Base-by-base conservation (phyloP, 352 stramenopile species). In the Phytophthora colocasiae region DNA sequence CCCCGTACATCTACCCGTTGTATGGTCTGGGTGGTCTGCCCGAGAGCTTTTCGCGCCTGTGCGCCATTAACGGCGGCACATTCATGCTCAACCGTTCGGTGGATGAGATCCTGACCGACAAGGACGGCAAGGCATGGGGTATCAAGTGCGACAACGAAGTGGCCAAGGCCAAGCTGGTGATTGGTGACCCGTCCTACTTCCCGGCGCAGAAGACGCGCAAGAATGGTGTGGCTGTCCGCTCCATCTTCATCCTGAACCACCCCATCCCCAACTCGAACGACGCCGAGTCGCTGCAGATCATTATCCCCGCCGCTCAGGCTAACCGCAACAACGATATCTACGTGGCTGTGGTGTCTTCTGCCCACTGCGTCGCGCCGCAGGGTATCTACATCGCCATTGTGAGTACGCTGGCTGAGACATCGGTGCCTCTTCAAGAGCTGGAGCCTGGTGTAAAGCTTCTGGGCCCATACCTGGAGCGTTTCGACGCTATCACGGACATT, bases 21-120 rank as follows among this genome's bases (percentile, higher is more conserved):
- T 99, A 99, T 78, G 98, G 98, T 45, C 88, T 99, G 39, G 97
- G 97, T 36, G 97, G 97, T 26, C 83, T 99, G 41, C 98, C 98
- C 6, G 97, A 99, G 81, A 97, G 97, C 56, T 99, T 99, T 78
- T 99, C 97, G 60, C 94, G 98, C 41, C 93, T 99, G 6, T 99
- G 96, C 69, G 98, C 98, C 17, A 99, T 99, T 77, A 96, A 99
- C 81, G 98, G 98, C 58, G 97, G 98, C 66, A 99, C 97, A 41
- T 99, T 99, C 74, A 99, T 99, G 97, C 90, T 99, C 26, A 98
- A 99, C 81, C 96, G 96, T 55, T 87, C 93, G 54, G 93, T 99
- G 12, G 90, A 97, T 52, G 90, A 97, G 74, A 89, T 98, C 45
- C 68, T 99, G 19, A 98, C 96, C 56, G 90, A 99, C 72, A 87